Base-by-base conservation (phyloP, 352 stramenopile genomes). In the Plasmopara halstedii region DNA sequence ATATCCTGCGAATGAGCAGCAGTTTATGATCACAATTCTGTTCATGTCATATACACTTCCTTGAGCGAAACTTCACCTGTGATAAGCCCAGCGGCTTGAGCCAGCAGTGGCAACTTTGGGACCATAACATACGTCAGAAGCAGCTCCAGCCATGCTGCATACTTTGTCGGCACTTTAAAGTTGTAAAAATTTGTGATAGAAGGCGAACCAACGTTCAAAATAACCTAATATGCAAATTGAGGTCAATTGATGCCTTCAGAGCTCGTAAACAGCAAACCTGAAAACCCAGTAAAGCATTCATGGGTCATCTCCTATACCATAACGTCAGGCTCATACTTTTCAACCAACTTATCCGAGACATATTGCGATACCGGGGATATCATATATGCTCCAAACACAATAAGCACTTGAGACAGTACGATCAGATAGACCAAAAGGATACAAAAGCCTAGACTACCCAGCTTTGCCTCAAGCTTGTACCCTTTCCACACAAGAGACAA, bases 121-220 rank as follows among this genome's bases (percentile, higher is more conserved):
- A 94, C 79, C 15, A 95, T 50, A 14, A 89, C 25, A 38, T 92
- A 85, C 3, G 93, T 92, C 20, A 93, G 42, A 11, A 91, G 47
- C 11, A 96, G 62, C 56, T 96, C 87, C 2, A 94, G 63, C 85
- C 86, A 96, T 17, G 87, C 70, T 4, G 73, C 83, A 35, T 95
- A 95, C 40, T 93, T 90, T 2, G 83, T 91, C 6, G 83, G 82
- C 11, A 96, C 64, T 17, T 60, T 58, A 27, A 95, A 80, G 19
- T 67, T 77, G 52, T 88, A 78, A 0, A 94, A 48, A 1, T 51
- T 67, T 7, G 77, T 73, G 14, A 76, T 77, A 4, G 64, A 53
- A 14, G 84, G 84, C 8, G 72, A 88, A 10, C 78, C 73, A 27
- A 88, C 60, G 39, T 88, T 89, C 36, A 94, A 67, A 38, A 95